phyloP scores from a whole-genome alignment of 345 rosid genomes.

The Salix arbutifolia region DNA sequence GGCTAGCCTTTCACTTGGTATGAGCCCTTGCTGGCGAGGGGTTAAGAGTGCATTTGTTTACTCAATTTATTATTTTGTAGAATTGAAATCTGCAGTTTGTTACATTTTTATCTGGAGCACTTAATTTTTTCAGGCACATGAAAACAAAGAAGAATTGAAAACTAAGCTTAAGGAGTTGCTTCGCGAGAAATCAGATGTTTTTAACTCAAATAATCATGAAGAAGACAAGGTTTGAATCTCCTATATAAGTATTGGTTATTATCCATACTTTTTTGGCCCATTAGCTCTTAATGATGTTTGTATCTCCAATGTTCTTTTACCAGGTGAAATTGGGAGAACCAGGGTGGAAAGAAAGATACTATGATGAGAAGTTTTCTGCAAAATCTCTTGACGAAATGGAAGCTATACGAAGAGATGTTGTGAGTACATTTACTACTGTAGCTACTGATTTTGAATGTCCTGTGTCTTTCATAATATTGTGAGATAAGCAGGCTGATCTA shows the following conservation, averaged over 20 bases:
- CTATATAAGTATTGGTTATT: not conserved
- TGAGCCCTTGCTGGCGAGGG: constrained; percentile 48
- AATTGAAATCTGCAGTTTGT: not conserved
- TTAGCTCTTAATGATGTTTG: not conserved
- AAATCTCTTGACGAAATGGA: constrained; percentile 65
- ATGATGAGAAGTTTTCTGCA: constrained; percentile 70
- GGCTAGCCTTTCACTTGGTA: constrained; percentile 38
- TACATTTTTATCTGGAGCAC: not conserved
- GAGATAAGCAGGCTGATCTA: not conserved
- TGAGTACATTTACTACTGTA: constrained; percentile 34
- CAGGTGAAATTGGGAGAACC: constrained; percentile 74
- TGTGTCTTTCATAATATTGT: not conserved
- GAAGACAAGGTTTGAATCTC: constrained; percentile 66
- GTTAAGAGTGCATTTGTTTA: constrained; percentile 30
- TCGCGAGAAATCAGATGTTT: constrained; percentile 65
- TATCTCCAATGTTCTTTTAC: constrained; percentile 1
- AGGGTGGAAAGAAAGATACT: constrained; percentile 98
- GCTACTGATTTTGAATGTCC: constrained; percentile 3
- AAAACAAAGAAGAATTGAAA: constrained; percentile 65
- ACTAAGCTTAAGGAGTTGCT: constrained; percentile 62
- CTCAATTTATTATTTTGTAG: constrained; percentile 2
- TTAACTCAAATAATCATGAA: constrained; percentile 52
- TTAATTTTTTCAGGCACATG: constrained; percentile 43
- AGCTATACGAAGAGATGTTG: constrained; percentile 74
- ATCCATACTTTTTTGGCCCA: not conserved